phyloP scores from a whole-genome alignment of 257 asterid genomes.

The Nemophila menziesii region DNA sequence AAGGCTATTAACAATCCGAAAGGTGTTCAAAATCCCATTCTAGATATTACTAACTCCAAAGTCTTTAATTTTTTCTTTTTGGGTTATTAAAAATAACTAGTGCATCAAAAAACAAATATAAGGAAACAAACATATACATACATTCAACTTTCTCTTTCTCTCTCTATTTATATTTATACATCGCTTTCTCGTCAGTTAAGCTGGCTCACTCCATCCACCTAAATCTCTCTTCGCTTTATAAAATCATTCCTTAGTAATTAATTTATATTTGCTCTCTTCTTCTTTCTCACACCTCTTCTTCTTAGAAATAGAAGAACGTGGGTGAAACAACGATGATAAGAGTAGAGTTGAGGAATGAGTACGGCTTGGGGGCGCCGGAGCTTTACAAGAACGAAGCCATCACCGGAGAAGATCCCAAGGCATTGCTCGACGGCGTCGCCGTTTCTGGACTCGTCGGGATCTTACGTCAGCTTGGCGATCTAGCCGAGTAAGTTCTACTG shows the following conservation, averaged over 20 bases:
- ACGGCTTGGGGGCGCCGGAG: slow-evolving; percentile 69
- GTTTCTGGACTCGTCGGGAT: slow-evolving; percentile 86
- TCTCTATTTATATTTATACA: background rate
- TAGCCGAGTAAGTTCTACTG: slow-evolving; percentile 48
- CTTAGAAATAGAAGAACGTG: slow-evolving; percentile 2
- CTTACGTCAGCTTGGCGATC: slow-evolving; percentile 93
- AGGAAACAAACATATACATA: background rate
- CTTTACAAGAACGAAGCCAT: slow-evolving; percentile 28
- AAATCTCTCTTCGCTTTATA: slow-evolving; percentile 14
- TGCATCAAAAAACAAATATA: too few species aligned
- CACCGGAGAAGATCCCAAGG: slow-evolving; percentile 72
- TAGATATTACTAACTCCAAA: too few species aligned
- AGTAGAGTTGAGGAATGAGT: slow-evolving; percentile 68
- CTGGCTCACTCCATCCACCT: slow-evolving; percentile 39
- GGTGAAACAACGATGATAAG: slow-evolving; percentile 31
- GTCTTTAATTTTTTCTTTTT: too few species aligned
- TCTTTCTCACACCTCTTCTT: slow-evolving; percentile 4
- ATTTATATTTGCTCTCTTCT: slow-evolving; percentile 21
- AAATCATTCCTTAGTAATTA: slow-evolving; percentile 23
- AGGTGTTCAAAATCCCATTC: too few species aligned
- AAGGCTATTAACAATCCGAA: too few species aligned
- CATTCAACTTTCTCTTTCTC: slow-evolving; percentile 11
- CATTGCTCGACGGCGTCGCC: slow-evolving; percentile 62
- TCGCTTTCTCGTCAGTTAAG: slow-evolving; percentile 33
- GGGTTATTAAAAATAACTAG: too few species aligned